Evolutionary conservation across 2,329 filamentous ascomycete species (phyloP).

Genomic region (Aspergillus sp.): DNA sequence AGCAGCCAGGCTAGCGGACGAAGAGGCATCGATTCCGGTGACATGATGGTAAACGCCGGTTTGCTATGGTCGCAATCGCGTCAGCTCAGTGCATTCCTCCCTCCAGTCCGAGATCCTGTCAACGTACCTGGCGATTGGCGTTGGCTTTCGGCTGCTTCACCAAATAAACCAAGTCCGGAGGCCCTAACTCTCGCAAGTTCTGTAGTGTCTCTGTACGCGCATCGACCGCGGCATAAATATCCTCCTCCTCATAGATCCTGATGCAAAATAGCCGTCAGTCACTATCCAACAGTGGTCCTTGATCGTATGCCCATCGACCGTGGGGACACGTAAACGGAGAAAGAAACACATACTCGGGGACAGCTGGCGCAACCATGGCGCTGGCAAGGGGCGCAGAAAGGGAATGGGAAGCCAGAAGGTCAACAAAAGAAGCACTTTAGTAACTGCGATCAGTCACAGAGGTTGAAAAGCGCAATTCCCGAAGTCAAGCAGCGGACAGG

Average conservation of each 20-base stretch:
- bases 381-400: constrained; percentile 15
- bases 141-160: constrained; percentile 64
- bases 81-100: constrained; percentile 2
- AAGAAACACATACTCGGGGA: constrained; percentile 57
- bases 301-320: constrained; percentile 1
- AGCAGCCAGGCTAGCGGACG: constrained; percentile 89
- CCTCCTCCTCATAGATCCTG: constrained; percentile 87
- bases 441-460: constrained; percentile 3
- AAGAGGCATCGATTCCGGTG: constrained; percentile 92
- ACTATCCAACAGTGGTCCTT: background rate
- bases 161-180: constrained; percentile 90
- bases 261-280: constrained; percentile 13
- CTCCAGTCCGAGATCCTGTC: background rate
- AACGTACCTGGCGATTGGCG: constrained; percentile 47
- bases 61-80: constrained; percentile 38
- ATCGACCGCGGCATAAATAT: constrained; percentile 78
- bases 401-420: constrained; percentile 1
- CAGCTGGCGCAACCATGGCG: constrained; percentile 64
- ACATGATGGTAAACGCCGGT: constrained; percentile 96
- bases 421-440: background rate
- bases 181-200: constrained; percentile 82
- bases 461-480: background rate
- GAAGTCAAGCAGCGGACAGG: background rate
- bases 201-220: constrained; percentile 82
- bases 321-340: constrained; percentile 22